Evolutionary conservation across 2,329 filamentous ascomycete species (phyloP).

Genomic region (Botrytis pseudocinerea): DNA sequence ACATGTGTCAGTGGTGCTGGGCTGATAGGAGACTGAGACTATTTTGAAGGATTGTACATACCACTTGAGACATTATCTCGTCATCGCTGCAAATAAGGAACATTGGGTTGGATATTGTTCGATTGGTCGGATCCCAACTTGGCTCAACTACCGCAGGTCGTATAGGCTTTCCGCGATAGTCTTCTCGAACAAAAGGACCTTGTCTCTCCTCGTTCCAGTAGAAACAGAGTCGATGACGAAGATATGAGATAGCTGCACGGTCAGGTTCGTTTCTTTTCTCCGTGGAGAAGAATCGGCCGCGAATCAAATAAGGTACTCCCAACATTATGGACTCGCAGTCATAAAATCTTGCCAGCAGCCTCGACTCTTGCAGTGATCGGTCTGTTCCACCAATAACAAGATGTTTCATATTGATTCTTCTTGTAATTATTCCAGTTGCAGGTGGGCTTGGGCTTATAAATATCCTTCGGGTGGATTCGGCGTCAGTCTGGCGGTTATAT

Average conservation of each 20-base stretch:
- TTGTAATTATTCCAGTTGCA: background rate
- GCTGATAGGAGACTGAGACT: background rate
- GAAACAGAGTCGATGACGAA: background rate
- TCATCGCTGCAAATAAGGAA: background rate
- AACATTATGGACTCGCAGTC: slow-evolving; percentile 7
- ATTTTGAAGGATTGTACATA: background rate
- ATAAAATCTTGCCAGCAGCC: background rate
- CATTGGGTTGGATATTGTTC: background rate
- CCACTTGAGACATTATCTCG: background rate
- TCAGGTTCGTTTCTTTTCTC: background rate
- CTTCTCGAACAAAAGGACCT: background rate
- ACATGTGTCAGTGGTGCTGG: background rate
- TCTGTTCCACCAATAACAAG: background rate
- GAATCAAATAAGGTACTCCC: background rate
- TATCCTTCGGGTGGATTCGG: background rate
- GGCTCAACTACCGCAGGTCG: background rate
- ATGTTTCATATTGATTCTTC: slow-evolving; percentile 13
- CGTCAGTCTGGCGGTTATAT: background rate
- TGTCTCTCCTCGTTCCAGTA: background rate
- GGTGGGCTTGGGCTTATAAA: accelerated
- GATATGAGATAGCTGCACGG: background rate
- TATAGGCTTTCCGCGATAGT: background rate
- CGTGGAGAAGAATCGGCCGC: background rate
- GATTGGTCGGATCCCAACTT: background rate
- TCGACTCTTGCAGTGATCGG: background rate